phyloP scores from a whole-genome alignment of 495 filamentous ascomycete genomes.

The Letharia lupina region DNA sequence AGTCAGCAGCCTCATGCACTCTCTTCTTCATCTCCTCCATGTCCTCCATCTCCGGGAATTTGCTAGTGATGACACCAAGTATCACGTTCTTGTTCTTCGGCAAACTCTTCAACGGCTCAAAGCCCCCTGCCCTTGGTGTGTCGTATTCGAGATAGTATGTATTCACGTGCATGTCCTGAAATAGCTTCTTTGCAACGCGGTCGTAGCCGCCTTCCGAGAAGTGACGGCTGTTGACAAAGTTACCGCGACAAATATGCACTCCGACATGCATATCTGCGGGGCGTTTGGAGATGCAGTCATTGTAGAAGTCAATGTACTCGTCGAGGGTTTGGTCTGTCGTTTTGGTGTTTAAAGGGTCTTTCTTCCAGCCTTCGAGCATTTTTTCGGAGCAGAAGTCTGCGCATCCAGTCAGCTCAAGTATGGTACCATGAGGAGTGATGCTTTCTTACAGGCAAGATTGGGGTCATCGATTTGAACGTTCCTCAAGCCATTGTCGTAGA shows the following conservation, averaged over 20 bases:
- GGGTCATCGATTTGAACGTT: conserved; percentile 74
- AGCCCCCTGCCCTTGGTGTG: conserved; percentile 63
- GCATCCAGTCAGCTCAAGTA: conserved; percentile 7
- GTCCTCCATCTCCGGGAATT: conserved; percentile 64
- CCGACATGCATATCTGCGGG: conserved; percentile 66
- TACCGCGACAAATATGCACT: conserved; percentile 73
- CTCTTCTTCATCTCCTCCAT: conserved; percentile 63
- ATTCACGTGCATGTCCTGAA: conserved; percentile 63
- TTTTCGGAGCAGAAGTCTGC: conserved; percentile 70
- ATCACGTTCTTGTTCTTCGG: conserved; percentile 70
- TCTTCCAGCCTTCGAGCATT: conserved; percentile 61
- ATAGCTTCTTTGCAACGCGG: conserved; percentile 69
- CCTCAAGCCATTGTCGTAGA: conserved; percentile 60
- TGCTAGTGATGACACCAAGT: conserved; percentile 64
- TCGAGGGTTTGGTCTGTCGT: conserved; percentile 59
- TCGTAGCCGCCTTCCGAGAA: conserved; percentile 79
- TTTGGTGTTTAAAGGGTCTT: conserved; percentile 46
- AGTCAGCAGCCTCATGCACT: conserved; percentile 58
- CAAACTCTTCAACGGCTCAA: conserved; percentile 66
- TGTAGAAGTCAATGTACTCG: conserved; percentile 69
- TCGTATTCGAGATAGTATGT: conserved; percentile 84
- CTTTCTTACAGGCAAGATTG: conserved; percentile 59
- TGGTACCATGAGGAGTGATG: not conserved
- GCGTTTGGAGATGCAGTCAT: conserved; percentile 55
- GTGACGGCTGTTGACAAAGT: conserved; percentile 68